phyloP scores from a whole-genome alignment of 345 rosid genomes.

The Microcos paniculata region DNA sequence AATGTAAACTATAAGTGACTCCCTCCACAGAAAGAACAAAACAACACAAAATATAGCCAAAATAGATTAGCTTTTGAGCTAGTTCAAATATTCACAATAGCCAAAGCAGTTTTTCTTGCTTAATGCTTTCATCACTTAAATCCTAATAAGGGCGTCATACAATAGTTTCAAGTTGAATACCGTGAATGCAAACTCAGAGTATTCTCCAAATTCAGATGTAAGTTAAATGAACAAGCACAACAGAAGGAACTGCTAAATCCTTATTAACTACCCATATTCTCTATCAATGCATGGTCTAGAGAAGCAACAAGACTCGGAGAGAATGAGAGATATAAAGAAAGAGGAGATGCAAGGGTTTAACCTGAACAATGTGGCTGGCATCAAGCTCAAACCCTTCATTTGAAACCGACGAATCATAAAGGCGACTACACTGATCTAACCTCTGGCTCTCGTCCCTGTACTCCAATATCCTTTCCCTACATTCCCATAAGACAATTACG shows the following conservation, averaged over 20 bases:
- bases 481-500: conserved; percentile 16
- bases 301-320: not conserved
- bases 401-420: conserved; percentile 84
- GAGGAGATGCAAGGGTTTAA: conserved; percentile 21
- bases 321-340: not conserved
- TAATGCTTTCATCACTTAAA: not conserved
- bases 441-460: conserved; percentile 87
- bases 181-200: not conserved
- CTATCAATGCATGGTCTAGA: not conserved
- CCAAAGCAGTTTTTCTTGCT: not conserved
- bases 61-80: not conserved
- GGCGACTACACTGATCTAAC: conserved; percentile 91
- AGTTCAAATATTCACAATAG: not conserved
- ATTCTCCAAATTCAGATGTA: not conserved
- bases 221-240: not conserved
- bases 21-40: not conserved
- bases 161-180: not conserved
- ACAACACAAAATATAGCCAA: not conserved
- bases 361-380: conserved; percentile 90
- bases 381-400: conserved; percentile 89
- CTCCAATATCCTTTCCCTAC: conserved; percentile 77
- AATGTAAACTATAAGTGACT: not conserved
- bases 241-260: not conserved
- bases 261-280: not conserved
- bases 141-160: not conserved